Percentiles rank a stretch among this genome's conserved stretches.
phyloP scores from a whole-genome alignment of 2,329 filamentous ascomycete genomes.

The Colletotrichum coccodes region DNA sequence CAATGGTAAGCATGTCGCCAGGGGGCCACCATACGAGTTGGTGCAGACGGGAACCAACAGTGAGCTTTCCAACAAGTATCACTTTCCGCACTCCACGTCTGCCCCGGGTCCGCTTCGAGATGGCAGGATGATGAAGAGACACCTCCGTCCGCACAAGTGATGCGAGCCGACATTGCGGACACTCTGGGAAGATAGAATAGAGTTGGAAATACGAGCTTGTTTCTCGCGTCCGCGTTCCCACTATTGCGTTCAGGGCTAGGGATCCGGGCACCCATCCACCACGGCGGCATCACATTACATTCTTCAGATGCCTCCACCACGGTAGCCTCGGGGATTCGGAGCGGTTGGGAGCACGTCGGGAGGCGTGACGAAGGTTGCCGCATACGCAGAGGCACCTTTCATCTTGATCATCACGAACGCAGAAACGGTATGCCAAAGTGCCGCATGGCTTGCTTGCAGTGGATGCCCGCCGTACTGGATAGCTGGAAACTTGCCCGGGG shows the following conservation, averaged over 20 bases:
- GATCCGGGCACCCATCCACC: neutral
- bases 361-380: neutral
- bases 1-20: neutral
- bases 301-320: neutral
- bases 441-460: neutral
- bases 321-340: neutral
- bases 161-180: neutral
- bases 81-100: neutral
- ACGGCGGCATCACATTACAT: neutral
- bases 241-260: conserved; percentile 18
- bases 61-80: neutral
- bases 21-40: neutral
- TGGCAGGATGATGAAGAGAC: neutral
- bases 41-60: neutral
- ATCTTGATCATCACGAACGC: neutral
- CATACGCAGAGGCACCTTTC: neutral
- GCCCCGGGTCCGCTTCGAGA: neutral
- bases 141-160: neutral
- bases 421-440: neutral
- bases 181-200: conserved; percentile 14
- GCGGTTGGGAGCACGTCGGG: neutral
- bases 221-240: neutral
- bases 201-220: conserved; percentile 15
- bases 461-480: neutral
- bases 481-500: neutral